These are phyloP conservation scores for Aspergillus leporis DNA, from an alignment of 495 filamentous ascomycete species.

Conservation along the genomic window DNA sequence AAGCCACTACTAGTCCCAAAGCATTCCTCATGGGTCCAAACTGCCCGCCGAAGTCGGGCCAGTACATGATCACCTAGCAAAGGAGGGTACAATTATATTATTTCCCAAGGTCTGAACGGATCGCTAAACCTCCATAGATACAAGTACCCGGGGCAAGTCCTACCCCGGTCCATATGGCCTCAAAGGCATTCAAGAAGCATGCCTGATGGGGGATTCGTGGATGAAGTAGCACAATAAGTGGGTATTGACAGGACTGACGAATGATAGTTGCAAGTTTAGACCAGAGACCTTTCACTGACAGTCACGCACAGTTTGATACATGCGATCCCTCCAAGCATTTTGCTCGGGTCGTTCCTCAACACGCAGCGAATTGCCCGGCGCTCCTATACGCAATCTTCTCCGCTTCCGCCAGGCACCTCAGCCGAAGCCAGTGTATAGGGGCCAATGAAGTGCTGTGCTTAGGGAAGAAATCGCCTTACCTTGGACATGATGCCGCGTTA, in stretches of 20 bases:
- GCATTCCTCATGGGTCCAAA: background rate
- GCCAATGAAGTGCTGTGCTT: background rate
- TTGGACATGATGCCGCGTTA: slow-evolving; percentile 22
- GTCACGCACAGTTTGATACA: slow-evolving; percentile 15
- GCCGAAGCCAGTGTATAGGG: slow-evolving; percentile 5
- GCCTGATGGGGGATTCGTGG: slow-evolving; percentile 12
- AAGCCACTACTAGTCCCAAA: background rate
- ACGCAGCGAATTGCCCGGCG: slow-evolving; percentile 11
- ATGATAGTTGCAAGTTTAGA: no score
- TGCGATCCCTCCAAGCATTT: slow-evolving; percentile 16
- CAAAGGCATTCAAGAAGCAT: slow-evolving; percentile 6
- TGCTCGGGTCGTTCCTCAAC: slow-evolving; percentile 9
- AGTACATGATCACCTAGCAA: background rate
- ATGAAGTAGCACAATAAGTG: slow-evolving; percentile 12
- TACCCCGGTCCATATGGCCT: slow-evolving; percentile 6
- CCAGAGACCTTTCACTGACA: background rate
- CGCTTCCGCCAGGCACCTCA: slow-evolving; percentile 17
- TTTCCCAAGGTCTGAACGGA: no score
- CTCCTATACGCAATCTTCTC: slow-evolving; percentile 15
- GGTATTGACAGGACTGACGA: no score
- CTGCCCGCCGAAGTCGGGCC: background rate
- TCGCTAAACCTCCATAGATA: no score
- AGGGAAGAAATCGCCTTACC: slow-evolving; percentile 15
- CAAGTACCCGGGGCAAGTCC: background rate
- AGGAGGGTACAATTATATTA: no score